Base-by-base conservation (phyloP, 495 filamentous ascomycete genomes). In the Hypoxylon fuscum region DNA sequence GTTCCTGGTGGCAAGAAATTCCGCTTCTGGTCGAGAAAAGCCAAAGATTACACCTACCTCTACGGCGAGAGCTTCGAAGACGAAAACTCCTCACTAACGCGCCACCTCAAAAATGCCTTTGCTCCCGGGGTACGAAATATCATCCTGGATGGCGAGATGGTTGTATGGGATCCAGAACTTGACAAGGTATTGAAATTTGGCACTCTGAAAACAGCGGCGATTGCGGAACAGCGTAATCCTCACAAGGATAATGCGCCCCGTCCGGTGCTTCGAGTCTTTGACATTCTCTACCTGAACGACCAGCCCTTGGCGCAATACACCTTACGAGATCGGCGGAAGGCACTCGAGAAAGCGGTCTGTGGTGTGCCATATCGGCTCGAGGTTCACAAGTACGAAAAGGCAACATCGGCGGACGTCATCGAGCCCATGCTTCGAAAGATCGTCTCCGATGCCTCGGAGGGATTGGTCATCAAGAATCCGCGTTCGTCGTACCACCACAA, bases 61-160 rank as follows among this genome's bases (percentile, higher is more conserved):
- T 98, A 98, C 64, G 95, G 95, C 15, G 80, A 85, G 54, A 81
- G 87, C 1, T 84, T 96, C 34, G 75, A 88, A 31, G 90, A 96
- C 62, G 86, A 88, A 10, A 87, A 88, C 38, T 84, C 85, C n/a
- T 86, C 92, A 7, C 69, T 98, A 15, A 96, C 95, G 0, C 78
- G 92, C 25, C 87, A 96, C 69, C 74, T 97, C 10, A 85, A 87
- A 47, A 80, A 86, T 51, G 92, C 91, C 3, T 98, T 98, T 68
- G 77, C 86, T 12, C 79, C 87, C 5, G 85, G 87, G 0, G 93
- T 98, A 7, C 77, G 87, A 40, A 85, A 92, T 68, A 82, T 97
- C 66, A 96, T 98, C 25, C 79, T 98, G 2, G 95, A 98, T 65
- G 95, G 95, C 8, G 95, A 98, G 74, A 98, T 98, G 95, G 91